phyloP scores from a whole-genome alignment of 345 rosid species.

The Nasturtium officinale region DNA sequence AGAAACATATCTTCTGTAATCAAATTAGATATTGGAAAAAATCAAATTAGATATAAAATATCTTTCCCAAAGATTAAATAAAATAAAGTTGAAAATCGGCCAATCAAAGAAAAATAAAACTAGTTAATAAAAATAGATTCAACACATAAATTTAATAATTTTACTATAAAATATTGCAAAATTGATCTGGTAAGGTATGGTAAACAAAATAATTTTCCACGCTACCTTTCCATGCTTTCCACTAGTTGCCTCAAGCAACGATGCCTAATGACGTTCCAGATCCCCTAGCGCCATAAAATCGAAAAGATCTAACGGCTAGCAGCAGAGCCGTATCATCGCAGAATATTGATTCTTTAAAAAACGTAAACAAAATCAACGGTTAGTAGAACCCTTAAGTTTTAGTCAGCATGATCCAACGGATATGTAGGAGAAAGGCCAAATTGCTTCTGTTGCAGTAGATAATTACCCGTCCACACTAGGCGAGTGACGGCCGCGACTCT shows the following conservation, averaged over 20 bases:
- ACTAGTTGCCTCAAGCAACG: slow-evolving; percentile 25
- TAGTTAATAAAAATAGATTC: not conserved
- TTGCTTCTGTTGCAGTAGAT: not conserved
- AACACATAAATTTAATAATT: not conserved
- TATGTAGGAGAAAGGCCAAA: not conserved
- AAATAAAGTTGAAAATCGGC: not conserved
- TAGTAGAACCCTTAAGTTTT: accelerated
- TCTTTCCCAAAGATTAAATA: not conserved
- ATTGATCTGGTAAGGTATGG: slow-evolving; percentile 21
- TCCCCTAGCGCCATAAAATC: not conserved
- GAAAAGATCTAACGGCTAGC: slow-evolving; percentile 28
- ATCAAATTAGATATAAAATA: not conserved
- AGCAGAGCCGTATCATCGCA: not conserved
- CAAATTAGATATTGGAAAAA: no score
- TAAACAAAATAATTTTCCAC: slow-evolving; percentile 4
- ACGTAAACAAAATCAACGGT: slow-evolving; percentile 16
- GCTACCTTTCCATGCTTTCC: slow-evolving; percentile 24
- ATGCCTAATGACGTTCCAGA: slow-evolving; percentile 1
- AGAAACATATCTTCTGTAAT: not conserved
- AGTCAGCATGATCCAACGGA: slow-evolving; percentile 10
- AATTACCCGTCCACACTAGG: slow-evolving; percentile 7
- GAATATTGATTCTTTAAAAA: not conserved
- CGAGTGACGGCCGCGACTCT: slow-evolving; percentile 10
- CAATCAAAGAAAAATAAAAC: not conserved
- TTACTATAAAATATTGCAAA: slow-evolving; percentile 12